Evolutionary conservation across 805 yeast species (phyloP), one percentile per base, ranked within the genome.

Genomic region (Alloascoidea hylecoeti): DNA sequence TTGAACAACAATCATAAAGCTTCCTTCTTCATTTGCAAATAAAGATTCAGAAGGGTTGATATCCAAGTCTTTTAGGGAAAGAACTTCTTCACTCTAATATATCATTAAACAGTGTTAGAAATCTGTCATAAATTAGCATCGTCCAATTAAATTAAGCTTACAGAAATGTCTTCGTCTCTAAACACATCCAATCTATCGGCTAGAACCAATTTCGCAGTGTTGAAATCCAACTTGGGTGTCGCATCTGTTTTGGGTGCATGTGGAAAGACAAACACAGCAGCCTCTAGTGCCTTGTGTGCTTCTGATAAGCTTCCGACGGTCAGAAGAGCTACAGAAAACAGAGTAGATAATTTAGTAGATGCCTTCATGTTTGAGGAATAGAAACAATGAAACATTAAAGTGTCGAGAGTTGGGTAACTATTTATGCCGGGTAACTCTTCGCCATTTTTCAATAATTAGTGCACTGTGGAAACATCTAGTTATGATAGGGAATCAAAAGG

Each of bases 1-100:
- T 16, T 40, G 38, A 5, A 43, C 43, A 35, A 38, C 38, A 17
- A 43, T 37, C 16, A 43, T 39, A 4, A 41, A 32, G n/a, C 35
- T 18, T 13, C 33, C 23, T 14, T 28, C 36, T 15, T 34, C 27
- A 19, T 16, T 23, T 15, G 37, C 18, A 32, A 33, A 33, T 17
- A 33, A n/a, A 15, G 19, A 4, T 14, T 6, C 30, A n/a, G n/a
- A n/a, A n/a, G 30, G 30, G 30, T n/a, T 23, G n/a, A 23, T n/a
- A n/a, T 23, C 30, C 30, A 23, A 23, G 30, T 23, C 30, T 23
- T 23, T 23, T 9, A 23, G 30, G n/a, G 30, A 23, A 9, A 9
- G 13, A 9, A 23, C 30, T 9, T 23, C 30, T 9, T 23, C 30
- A 23, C n/a, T 23, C 30, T 23, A n/a, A 23, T 9, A 9, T 9